phyloP scores from a whole-genome alignment of 225 moss, liverwort and hornwort genomes.

The Antitrichia curtipendula region DNA sequence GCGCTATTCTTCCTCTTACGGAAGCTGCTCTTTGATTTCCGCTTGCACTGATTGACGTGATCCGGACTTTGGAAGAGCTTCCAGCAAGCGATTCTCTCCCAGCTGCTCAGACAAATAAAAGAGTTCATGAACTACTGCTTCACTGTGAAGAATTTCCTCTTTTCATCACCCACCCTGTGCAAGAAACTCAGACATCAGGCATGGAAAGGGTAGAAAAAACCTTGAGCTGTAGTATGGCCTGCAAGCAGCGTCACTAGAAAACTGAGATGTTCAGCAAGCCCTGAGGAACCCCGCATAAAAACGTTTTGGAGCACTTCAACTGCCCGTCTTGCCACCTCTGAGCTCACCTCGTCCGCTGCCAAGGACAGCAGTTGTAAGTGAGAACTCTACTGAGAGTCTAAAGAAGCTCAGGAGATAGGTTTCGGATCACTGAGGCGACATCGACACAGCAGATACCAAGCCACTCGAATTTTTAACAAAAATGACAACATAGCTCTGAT shows the following conservation, averaged over 20 bases:
- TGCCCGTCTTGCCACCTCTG: slow-evolving; percentile 39
- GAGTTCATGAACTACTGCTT: neutral
- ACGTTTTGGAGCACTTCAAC: slow-evolving; percentile 67
- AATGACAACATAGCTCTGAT: neutral
- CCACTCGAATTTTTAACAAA: neutral
- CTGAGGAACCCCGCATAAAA: slow-evolving; percentile 53
- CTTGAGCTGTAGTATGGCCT: slow-evolving; percentile 44
- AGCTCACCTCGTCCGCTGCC: slow-evolving; percentile 57
- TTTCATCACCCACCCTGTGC: neutral
- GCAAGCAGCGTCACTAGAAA: slow-evolving; percentile 71
- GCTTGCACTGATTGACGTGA: slow-evolving; percentile 2
- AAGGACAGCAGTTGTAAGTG: neutral
- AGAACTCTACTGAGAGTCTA: neutral
- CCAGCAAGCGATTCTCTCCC: neutral
- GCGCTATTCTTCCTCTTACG: slow-evolving; percentile 22
- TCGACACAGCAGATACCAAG: neutral
- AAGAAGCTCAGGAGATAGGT: neutral
- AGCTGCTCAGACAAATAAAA: slow-evolving; percentile 7
- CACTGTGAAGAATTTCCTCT: neutral
- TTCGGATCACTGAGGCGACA: neutral
- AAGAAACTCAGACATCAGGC: neutral
- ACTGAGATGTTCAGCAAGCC: slow-evolving; percentile 65
- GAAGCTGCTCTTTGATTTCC: slow-evolving; percentile 15
- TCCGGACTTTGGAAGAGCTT: slow-evolving; percentile 13
- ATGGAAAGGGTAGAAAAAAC: slow-evolving; percentile 7